A percentile compares a stretch with the other conserved stretches of the same genome.
phyloP scores from a whole-genome alignment of 2,329 filamentous ascomycete species.

The Aspergillaceae sp. region DNA sequence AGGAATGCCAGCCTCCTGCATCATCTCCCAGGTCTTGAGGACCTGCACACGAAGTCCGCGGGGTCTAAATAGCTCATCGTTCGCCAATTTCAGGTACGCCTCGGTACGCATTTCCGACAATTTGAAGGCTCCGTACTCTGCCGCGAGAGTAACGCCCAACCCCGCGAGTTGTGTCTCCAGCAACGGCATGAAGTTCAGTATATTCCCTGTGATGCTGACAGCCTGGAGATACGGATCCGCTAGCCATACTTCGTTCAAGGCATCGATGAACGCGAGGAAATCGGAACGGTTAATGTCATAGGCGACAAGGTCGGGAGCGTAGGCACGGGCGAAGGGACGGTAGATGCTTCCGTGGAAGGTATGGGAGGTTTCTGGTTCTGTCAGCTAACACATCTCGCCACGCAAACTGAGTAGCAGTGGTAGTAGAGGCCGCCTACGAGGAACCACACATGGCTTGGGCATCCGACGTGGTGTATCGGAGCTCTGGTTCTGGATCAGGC shows the following conservation, averaged over 20 bases:
- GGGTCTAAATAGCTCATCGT: conserved; percentile 24
- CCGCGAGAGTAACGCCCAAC: conserved; percentile 7
- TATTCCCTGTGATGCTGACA: conserved; percentile 14
- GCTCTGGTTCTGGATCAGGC: conserved; percentile 5
- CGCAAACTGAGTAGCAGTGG: background rate
- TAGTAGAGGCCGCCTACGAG: conserved; percentile 3
- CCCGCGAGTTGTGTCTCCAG: conserved; percentile 15
- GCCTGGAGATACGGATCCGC: conserved; percentile 36
- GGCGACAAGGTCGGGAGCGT: conserved; percentile 2
- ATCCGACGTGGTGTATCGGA: background rate
- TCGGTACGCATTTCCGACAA: conserved; percentile 18
- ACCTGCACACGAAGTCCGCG: conserved; percentile 23
- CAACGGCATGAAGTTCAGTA: conserved; percentile 21
- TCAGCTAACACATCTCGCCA: background rate
- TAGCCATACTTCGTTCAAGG: conserved; percentile 46
- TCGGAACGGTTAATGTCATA: conserved; percentile 4
- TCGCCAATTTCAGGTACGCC: conserved; percentile 21
- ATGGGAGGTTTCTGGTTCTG: conserved; percentile 6
- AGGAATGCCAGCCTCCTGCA: conserved; percentile 3
- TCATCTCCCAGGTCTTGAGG: conserved; percentile 16
- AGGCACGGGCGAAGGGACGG: conserved; percentile 9
- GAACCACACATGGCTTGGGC: conserved; percentile 7
- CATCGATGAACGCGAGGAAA: conserved; percentile 30
- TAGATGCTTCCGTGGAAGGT: conserved; percentile 8
- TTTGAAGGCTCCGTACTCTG: conserved; percentile 8